These are phyloP conservation scores for Melanopsichium pennsylvanicum DNA, from an alignment of 1,284 basidiomycete genomes.

Conservation along the genomic window DNA sequence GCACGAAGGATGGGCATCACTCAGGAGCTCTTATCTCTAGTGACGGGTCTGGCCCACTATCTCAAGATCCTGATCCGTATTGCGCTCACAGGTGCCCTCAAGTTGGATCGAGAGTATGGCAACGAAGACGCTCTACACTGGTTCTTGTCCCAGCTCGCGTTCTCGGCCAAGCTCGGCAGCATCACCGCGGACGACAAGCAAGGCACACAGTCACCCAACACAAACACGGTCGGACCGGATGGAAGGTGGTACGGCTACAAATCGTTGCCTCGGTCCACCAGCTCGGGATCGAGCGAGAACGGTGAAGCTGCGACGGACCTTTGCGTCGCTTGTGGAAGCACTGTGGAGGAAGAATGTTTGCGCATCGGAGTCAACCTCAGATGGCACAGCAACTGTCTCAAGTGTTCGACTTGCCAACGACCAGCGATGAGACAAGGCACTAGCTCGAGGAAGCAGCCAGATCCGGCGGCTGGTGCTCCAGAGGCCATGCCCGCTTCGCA, in stretches of 20 bases:
- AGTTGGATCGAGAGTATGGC: conserved; percentile 87
- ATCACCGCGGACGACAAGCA: conserved; percentile 47
- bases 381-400: conserved; percentile 93
- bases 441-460: conserved; percentile 28
- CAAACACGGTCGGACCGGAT: conserved; percentile 38
- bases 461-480: conserved; percentile 29
- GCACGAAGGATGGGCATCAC: conserved; percentile 92
- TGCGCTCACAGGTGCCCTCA: conserved; percentile 92
- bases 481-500: conserved; percentile 45
- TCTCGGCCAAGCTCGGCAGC: conserved; percentile 72
- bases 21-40: conserved; percentile 94
- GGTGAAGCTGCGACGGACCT: conserved; percentile 74
- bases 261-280: conserved; percentile 58
- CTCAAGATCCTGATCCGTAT: conserved; percentile 99
- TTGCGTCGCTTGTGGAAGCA: conserved; percentile 85
- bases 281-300: conserved; percentile 37
- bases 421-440: conserved; percentile 35
- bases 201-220: conserved; percentile 42
- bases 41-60: conserved; percentile 97
- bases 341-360: conserved; percentile 96
- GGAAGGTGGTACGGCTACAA: conserved; percentile 60
- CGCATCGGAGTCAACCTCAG: conserved; percentile 90
- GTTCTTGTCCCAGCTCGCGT: conserved; percentile 90
- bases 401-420: conserved; percentile 76
- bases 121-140: conserved; percentile 83